A percentile compares a stretch with the other conserved stretches of the same genome.
These are phyloP conservation scores for Bocquillonia castaneifolia DNA, from an alignment of 441 rosid genomes.

Conservation along the genomic window DNA sequence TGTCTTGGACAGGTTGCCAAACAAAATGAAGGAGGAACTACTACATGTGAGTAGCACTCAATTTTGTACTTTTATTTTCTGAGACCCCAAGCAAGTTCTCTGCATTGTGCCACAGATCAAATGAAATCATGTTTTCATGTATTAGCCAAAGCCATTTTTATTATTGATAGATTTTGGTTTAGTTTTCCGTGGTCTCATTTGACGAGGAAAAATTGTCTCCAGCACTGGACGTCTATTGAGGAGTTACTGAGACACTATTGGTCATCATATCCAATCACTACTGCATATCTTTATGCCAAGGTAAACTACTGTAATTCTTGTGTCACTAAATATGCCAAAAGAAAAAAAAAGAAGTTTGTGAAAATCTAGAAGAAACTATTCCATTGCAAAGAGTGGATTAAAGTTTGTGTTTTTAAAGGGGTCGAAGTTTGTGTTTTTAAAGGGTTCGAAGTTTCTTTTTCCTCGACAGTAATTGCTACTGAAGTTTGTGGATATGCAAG, in stretches of 20 bases:
- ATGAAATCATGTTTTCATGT: neutral
- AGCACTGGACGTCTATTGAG: slow-evolving; percentile 79
- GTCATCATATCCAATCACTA: slow-evolving; percentile 93
- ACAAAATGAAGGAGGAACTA: slow-evolving; percentile 61
- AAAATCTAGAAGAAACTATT: slow-evolving; percentile 1
- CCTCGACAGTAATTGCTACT: neutral
- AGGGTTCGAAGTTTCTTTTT: neutral
- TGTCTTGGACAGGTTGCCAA: slow-evolving; percentile 69
- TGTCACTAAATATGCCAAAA: neutral
- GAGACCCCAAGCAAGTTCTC: neutral
- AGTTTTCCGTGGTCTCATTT: slow-evolving; percentile 27
- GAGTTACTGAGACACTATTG: slow-evolving; percentile 82
- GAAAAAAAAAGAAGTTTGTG: neutral
- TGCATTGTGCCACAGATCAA: slow-evolving; percentile 9
- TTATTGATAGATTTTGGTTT: slow-evolving; percentile 22
- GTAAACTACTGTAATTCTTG: slow-evolving; percentile 31
- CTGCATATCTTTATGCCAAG: slow-evolving; percentile 64
- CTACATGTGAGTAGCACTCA: slow-evolving; percentile 53
- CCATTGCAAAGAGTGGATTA: neutral
- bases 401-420: neutral
- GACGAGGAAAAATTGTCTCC: slow-evolving; percentile 29
- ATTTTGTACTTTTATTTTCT: neutral
- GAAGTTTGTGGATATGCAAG: neutral
- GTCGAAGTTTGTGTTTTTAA: too few species aligned
- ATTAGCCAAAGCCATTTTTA: slow-evolving; percentile 11